Percentiles rank a stretch among this genome's conserved stretches.
Conservation (phyloP, 768 basidiomycete species). For the Fistulinella prunicolor region DNA sequence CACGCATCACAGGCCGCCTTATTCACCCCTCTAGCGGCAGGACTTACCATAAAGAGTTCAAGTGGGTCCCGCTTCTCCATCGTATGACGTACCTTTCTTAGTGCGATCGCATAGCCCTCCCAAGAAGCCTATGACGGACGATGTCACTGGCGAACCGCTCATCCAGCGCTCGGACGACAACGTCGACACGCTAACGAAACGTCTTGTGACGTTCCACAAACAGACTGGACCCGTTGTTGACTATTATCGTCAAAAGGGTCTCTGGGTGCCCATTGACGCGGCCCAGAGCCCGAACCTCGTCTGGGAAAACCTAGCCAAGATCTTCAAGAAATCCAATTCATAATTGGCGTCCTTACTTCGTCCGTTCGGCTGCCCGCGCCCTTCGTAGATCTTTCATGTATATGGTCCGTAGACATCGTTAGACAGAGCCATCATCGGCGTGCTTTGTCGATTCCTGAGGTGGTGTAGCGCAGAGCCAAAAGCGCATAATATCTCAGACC, state of each 20-base stretch:
- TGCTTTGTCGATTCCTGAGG: slow-evolving; percentile 1
- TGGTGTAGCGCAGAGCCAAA: background rate
- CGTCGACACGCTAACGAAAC: slow-evolving; percentile 89
- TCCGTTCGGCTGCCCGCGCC: background rate
- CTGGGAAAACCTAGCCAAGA: slow-evolving; percentile 75
- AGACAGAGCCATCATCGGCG: slow-evolving; percentile 9
- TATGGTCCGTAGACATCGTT: slow-evolving; percentile 17
- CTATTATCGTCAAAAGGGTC: slow-evolving; percentile 89
- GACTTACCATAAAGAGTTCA: slow-evolving; percentile 93
- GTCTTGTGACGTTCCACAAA: slow-evolving; percentile 82
- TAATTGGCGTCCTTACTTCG: slow-evolving; percentile 5
- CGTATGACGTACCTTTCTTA: slow-evolving; percentile 10
- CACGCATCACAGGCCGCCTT: slow-evolving; percentile 94
- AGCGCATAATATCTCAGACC: slow-evolving; percentile 6
- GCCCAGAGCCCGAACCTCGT: slow-evolving; percentile 91
- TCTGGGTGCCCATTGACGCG: slow-evolving; percentile 91
- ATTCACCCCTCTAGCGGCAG: slow-evolving; percentile 88
- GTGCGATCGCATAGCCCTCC: slow-evolving; percentile 66
- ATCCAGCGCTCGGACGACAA: slow-evolving; percentile 98
- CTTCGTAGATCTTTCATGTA: slow-evolving; percentile 27
- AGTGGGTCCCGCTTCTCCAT: slow-evolving; percentile 50
- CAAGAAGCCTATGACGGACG: slow-evolving; percentile 93
- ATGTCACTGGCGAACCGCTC: slow-evolving; percentile 92
- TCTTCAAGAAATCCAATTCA: slow-evolving; percentile 45
- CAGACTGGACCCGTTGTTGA: slow-evolving; percentile 96